Evolutionary conservation across 306 rosid species (phyloP).

Genomic region (Pachyrhizus erosus): DNA sequence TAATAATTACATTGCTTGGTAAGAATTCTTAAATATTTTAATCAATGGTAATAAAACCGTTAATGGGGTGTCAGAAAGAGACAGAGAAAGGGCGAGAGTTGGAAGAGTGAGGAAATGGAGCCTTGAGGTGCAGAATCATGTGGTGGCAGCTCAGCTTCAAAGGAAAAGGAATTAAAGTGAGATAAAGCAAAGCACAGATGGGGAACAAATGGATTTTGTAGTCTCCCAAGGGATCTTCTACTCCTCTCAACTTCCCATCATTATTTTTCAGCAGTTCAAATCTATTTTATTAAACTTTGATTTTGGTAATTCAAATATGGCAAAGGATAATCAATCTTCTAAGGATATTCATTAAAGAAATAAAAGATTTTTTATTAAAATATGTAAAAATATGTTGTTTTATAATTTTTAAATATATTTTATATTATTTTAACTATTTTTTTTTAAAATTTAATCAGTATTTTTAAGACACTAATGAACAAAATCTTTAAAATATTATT

Average conservation of each 20-base stretch:
- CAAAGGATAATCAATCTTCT: too few species aligned
- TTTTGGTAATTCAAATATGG: constrained; percentile 41
- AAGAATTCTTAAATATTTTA: background rate
- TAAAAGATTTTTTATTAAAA: too few species aligned
- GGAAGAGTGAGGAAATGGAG: constrained; percentile 12
- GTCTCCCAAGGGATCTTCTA: constrained; percentile 91
- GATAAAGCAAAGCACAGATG: constrained; percentile 57
- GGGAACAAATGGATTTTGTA: constrained; percentile 94
- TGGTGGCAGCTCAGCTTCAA: constrained; percentile 76
- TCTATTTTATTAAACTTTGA: constrained; percentile 3
- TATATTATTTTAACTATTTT: too few species aligned
- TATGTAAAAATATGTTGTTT: too few species aligned
- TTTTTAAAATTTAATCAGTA: too few species aligned
- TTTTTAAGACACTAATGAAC: too few species aligned
- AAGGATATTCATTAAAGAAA: too few species aligned
- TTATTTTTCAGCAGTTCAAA: constrained; percentile 59
- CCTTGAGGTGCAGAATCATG: constrained; percentile 65
- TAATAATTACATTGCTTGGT: background rate
- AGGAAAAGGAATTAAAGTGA: constrained; percentile 43
- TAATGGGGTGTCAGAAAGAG: constrained; percentile 56
- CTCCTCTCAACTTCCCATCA: constrained; percentile 69
- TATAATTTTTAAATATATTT: too few species aligned
- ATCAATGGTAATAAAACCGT: constrained; percentile 46
- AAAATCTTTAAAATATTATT: too few species aligned
- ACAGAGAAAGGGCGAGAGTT: background rate